These are phyloP conservation scores for Mycena pura DNA, from an alignment of 768 basidiomycete genomes.

Conservation along the genomic window DNA sequence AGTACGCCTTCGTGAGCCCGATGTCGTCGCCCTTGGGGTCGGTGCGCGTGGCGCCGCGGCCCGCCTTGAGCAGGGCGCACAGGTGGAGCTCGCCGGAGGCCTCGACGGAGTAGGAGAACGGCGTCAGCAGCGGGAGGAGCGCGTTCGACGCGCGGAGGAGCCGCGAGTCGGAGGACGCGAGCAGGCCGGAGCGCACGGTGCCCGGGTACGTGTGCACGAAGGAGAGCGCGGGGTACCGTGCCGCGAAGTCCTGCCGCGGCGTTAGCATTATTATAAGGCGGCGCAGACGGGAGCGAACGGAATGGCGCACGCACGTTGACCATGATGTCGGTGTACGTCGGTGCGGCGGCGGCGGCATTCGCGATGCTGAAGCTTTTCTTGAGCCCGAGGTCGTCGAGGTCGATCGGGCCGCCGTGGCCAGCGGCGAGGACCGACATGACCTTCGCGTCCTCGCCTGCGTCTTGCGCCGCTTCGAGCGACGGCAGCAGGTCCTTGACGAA, in stretches of 20 bases:
- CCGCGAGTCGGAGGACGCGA: conserved; percentile 9
- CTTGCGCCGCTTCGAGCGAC: conserved; percentile 48
- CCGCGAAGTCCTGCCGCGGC: conserved; percentile 37
- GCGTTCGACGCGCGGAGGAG: background rate
- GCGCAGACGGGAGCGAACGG: background rate
- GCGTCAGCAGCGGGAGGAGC: background rate
- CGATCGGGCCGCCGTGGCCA: conserved; percentile 41
- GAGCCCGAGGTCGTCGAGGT: conserved; percentile 57
- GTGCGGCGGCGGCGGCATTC: conserved; percentile 40
- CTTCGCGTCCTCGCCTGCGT: conserved; percentile 55
- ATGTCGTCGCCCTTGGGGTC: conserved; percentile 11
- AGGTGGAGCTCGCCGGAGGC: conserved; percentile 18
- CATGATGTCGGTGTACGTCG: conserved; percentile 61
- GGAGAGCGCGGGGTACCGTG: conserved; percentile 36
- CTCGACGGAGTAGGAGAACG: conserved; percentile 14
- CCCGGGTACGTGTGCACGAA: conserved; percentile 45
- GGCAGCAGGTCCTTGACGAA: conserved; percentile 55
- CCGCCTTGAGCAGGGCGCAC: conserved; percentile 12
- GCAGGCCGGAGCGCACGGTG: background rate
- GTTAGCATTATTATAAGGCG: background rate
- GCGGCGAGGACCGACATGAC: conserved; percentile 52
- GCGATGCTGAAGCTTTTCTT: conserved; percentile 49
- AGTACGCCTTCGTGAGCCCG: conserved; percentile 14
- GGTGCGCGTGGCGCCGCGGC: conserved; percentile 15
- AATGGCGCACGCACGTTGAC: conserved; percentile 45